Base-by-base conservation (phyloP, 805 yeast genomes). In the Monosporozyma servazzii region DNA sequence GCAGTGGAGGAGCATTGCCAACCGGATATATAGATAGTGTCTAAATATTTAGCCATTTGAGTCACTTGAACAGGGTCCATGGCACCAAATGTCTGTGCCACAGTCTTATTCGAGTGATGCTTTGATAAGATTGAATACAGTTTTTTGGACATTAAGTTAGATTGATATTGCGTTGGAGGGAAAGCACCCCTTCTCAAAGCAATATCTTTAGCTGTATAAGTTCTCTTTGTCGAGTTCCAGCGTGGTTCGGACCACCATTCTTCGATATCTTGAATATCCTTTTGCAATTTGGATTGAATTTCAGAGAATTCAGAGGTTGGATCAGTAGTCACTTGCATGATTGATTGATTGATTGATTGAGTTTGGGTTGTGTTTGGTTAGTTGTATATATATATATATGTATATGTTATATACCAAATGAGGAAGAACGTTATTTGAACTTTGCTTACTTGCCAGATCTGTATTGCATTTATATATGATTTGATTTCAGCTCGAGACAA, bases 1-100 rank as follows among this genome's bases (percentile, higher is more conserved):
- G 98, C 97, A 50, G 98, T 91, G 21, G 97, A 89, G 47, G 96
- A 89, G 70, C 96, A 90, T 76, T 91, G 99, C 99, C 99, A 91
- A 50, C 99, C 99, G 42, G 95, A 86, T 57, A 91, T 95, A 70
- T 91, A 91, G 61, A 91, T 79, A 11, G 95, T 80, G 71, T 90
- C 98, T 64, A 91, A 77, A 72, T 88, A 88, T 71, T 87, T 88
- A 61, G 96, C 95, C 98, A 91, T 91, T 73, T 91, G 97, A 54
- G 96, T 76, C 58, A 89, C 88, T 68, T 91, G 97, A 59, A 91
- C 85, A 27, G 97, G 96, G 70, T 91, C 97, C 62, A 91, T 76
- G 23, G 97, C 97, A 68, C 97, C 98, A 66, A 88, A 90, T 33
- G 97, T 89, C 76, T 82, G 83, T 21, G 96, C 84, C 37, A 81